phyloP scores from a whole-genome alignment of 352 stramenopile genomes.

The Globisporangium canariense region DNA sequence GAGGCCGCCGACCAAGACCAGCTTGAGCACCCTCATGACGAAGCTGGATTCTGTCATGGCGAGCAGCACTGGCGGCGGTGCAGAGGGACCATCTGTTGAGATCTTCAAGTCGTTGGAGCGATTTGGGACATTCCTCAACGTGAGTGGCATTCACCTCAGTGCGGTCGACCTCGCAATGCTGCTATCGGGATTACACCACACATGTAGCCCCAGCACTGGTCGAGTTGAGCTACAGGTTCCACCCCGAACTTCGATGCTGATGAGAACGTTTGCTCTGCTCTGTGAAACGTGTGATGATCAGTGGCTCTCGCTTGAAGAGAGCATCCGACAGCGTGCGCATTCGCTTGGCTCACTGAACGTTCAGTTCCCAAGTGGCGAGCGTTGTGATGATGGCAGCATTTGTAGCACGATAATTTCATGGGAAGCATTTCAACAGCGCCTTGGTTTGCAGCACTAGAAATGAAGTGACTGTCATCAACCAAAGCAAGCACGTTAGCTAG shows the following conservation, averaged over 20 bases:
- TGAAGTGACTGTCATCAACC: neutral
- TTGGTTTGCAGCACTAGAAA: slow-evolving; percentile 6
- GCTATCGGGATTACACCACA: slow-evolving; percentile 11
- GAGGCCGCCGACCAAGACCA: neutral
- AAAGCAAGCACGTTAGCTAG: no score
- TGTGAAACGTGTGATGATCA: slow-evolving; percentile 15
- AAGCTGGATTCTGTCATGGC: neutral
- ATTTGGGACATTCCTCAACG: neutral
- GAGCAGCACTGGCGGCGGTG: neutral
- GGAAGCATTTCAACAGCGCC: slow-evolving; percentile 18
- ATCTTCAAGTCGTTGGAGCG: slow-evolving; percentile 3
- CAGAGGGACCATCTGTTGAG: neutral
- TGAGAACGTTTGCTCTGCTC: slow-evolving; percentile 7
- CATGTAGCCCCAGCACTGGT: neutral
- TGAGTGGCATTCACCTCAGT: neutral
- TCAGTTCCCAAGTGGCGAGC: neutral
- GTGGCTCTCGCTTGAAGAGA: slow-evolving; percentile 14
- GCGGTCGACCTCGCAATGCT: slow-evolving; percentile 12
- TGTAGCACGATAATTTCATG: slow-evolving; percentile 14
- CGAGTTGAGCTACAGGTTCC: neutral
- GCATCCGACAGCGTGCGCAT: slow-evolving; percentile 1
- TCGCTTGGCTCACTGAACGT: slow-evolving; percentile 1
- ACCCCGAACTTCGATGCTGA: neutral
- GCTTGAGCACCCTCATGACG: neutral
- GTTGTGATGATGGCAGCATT: neutral